Conservation (phyloP, 805 yeast genomes). For the Monosporozyma unispora region DNA sequence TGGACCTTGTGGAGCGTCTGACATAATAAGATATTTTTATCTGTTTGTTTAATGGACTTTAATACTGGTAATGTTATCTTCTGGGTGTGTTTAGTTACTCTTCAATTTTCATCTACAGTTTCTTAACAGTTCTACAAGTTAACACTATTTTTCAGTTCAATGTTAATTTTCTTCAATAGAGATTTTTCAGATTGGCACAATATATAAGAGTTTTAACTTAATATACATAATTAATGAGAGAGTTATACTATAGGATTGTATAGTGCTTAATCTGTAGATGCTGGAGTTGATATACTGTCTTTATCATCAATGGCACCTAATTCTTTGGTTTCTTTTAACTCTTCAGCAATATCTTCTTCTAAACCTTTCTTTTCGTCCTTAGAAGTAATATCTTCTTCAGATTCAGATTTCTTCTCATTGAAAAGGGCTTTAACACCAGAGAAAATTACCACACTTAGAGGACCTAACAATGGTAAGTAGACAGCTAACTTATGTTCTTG, state of each 20-base stretch:
- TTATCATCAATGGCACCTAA: slow-evolving; percentile 7
- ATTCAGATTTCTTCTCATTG: slow-evolving; percentile 26
- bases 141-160: background rate
- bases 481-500: slow-evolving; percentile 94
- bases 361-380: background rate
- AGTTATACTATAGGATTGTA: background rate
- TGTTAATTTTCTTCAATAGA: background rate
- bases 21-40: slow-evolving; percentile 6
- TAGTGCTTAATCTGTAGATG: background rate
- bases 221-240: background rate
- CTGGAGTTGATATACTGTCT: background rate
- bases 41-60: background rate
- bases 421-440: slow-evolving; percentile 43
- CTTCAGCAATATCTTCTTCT: slow-evolving; percentile 1
- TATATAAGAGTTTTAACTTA: background rate
- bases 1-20: slow-evolving; percentile 26
- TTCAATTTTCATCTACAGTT: background rate
- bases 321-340: slow-evolving; percentile 4
- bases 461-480: slow-evolving; percentile 84
- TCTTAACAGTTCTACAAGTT: background rate
- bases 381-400: background rate
- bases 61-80: background rate
- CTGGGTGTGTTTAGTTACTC: background rate
- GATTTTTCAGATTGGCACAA: background rate
- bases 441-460: slow-evolving; percentile 56